Conservation (phyloP, 2,329 filamentous ascomycete genomes). For the Anthostomella pinea region DNA sequence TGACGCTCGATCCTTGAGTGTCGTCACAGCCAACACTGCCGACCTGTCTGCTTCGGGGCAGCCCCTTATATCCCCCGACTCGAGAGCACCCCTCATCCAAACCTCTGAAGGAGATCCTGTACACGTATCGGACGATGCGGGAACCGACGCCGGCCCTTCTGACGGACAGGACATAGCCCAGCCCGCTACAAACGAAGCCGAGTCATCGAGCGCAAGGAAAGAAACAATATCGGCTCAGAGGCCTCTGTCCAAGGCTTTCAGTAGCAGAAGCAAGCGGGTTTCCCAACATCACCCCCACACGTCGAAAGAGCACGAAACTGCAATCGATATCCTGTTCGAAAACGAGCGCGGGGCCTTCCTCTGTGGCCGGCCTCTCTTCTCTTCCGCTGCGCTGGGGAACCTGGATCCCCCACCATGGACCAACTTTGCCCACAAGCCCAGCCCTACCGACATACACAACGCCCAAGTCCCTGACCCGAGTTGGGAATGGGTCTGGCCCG, state of each 20-base stretch:
- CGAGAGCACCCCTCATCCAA: slow-evolving; percentile 19
- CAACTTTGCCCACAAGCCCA: slow-evolving; percentile 61
- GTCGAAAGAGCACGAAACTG: slow-evolving; percentile 43
- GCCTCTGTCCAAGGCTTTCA: slow-evolving; percentile 3
- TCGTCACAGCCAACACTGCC: slow-evolving; percentile 13
- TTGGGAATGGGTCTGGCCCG: slow-evolving; percentile 83
- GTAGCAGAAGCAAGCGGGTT: slow-evolving; percentile 7
- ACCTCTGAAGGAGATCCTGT: slow-evolving; percentile 11
- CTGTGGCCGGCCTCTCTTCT: slow-evolving; percentile 89
- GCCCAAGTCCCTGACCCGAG: slow-evolving; percentile 91
- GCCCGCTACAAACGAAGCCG: slow-evolving; percentile 6
- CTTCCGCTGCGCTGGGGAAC: slow-evolving; percentile 76
- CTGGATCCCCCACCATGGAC: slow-evolving; percentile 88
- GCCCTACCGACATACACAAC: slow-evolving; percentile 69
- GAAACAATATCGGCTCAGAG: slow-evolving; percentile 5
- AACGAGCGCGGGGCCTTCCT: slow-evolving; percentile 90
- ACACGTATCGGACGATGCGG: slow-evolving; percentile 8
- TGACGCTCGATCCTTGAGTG: slow-evolving; percentile 13
- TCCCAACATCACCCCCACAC: slow-evolving; percentile 4
- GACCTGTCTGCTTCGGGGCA: slow-evolving; percentile 16
- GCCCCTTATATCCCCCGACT: slow-evolving; percentile 22
- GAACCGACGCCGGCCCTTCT: slow-evolving; percentile 16
- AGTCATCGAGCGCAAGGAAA: slow-evolving; percentile 4
- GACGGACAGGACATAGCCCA: slow-evolving; percentile 8
- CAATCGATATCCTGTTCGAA: slow-evolving; percentile 88